These are phyloP conservation scores for Fusarium chuoi DNA, from an alignment of 2,329 filamentous ascomycete genomes.

Conservation along the genomic window DNA sequence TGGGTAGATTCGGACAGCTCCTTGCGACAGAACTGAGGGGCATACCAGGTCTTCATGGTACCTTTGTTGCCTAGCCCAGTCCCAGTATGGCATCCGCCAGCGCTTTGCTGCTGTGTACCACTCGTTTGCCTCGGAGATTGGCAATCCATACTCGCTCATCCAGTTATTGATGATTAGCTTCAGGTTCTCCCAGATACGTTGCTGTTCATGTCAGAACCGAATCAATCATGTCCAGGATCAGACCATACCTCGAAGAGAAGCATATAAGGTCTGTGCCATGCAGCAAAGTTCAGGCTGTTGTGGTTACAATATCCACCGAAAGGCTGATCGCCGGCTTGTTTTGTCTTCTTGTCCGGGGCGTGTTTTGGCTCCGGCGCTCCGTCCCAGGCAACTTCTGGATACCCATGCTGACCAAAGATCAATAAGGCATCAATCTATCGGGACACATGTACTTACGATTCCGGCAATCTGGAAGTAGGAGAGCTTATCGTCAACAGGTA, in stretches of 20 bases:
- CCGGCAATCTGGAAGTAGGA: slow-evolving; percentile 22
- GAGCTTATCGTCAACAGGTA: neutral
- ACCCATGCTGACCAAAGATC: slow-evolving; percentile 1
- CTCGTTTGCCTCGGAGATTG: neutral
- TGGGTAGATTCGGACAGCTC: neutral
- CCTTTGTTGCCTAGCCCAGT: neutral
- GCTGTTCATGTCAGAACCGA: neutral
- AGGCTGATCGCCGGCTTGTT: neutral
- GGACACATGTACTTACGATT: neutral
- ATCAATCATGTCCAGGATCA: neutral
- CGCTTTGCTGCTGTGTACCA: neutral
- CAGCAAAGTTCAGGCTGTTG: slow-evolving; percentile 19
- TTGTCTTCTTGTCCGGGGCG: fast-evolving
- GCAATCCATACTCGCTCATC: fast-evolving
- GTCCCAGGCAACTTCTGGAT: slow-evolving; percentile 18
- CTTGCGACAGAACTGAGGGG: neutral
- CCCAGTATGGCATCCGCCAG: slow-evolving; percentile 7
- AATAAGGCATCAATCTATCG: neutral
- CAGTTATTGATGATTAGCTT: neutral
- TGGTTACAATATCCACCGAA: slow-evolving; percentile 22
- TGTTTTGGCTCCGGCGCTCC: neutral
- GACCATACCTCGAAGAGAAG: slow-evolving; percentile 9
- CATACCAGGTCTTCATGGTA: neutral
- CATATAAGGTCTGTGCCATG: slow-evolving; percentile 29
- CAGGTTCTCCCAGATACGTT: slow-evolving; percentile 9